Conservation (phyloP, 2,329 filamentous ascomycete species). For the Apiospora sp. region DNA sequence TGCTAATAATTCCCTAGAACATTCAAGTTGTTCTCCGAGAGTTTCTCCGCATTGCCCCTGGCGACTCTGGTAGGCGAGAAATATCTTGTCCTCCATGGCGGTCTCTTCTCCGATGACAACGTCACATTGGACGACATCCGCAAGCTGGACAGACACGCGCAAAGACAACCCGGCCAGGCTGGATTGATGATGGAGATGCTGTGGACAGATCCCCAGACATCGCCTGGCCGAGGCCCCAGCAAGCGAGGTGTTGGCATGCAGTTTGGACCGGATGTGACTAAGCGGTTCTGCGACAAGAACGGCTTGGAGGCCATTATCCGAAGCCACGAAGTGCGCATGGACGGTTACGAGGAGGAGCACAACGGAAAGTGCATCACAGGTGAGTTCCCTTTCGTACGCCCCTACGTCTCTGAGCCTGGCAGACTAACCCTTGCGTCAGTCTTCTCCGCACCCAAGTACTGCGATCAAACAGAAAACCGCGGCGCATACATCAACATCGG, state of each 20-base stretch:
- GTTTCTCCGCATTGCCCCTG: conserved; percentile 91
- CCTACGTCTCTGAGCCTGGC: not conserved
- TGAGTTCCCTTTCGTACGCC: conserved; percentile 48
- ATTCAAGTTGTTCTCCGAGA: conserved; percentile 98
- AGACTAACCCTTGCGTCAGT: conserved; percentile 60
- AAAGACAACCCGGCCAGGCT: conserved; percentile 90
- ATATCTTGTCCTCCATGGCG: conserved; percentile 92
- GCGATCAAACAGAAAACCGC: conserved; percentile 97
- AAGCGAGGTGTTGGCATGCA: conserved; percentile 97
- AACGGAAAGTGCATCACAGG: conserved; percentile 93
- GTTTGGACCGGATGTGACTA: conserved; percentile 96
- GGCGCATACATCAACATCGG: conserved; percentile 98
- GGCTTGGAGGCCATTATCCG: conserved; percentile 93
- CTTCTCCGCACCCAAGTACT: conserved; percentile 97
- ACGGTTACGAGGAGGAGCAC: conserved; percentile 98
- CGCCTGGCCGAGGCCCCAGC: conserved; percentile 87
- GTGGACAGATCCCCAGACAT: conserved; percentile 94
- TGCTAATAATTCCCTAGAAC: conserved; percentile 56
- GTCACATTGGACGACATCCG: conserved; percentile 92
- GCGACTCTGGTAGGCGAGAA: conserved; percentile 92
- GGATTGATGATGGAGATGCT: conserved; percentile 99
- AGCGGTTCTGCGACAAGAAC: conserved; percentile 96
- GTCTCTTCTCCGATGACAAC: conserved; percentile 95
- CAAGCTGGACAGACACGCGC: conserved; percentile 88
- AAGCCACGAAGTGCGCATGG: conserved; percentile 98